Base-by-base conservation (phyloP, 305 asterid genomes). In the Rubia tinctorum region DNA sequence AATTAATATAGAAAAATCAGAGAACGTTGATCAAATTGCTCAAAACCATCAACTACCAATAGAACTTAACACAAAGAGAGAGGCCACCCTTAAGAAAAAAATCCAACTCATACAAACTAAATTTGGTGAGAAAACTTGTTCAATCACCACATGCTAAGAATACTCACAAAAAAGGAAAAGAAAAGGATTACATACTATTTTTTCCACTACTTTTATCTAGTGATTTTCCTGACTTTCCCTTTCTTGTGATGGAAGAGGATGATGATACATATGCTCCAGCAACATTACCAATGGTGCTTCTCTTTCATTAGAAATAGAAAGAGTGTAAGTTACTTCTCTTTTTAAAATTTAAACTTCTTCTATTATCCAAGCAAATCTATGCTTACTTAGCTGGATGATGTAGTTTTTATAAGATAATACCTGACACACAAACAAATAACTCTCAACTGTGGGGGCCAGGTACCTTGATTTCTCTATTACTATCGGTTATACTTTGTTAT, bases 171-270 rank as follows among this genome's bases (percentile, higher is more conserved):
- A n/a, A n/a, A n/a, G n/a, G n/a, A n/a, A n/a, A n/a, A n/a, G n/a
- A n/a, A n/a, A n/a, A n/a, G n/a, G n/a, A n/a, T n/a, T n/a, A n/a
- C n/a, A n/a, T n/a, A n/a, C n/a, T n/a, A n/a, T n/a, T n/a, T n/a
- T n/a, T n/a, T n/a, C n/a, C n/a, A n/a, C n/a, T n/a, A n/a, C n/a
- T n/a, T n/a, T n/a, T n/a, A n/a, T n/a, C n/a, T n/a, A n/a, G n/a
- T n/a, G n/a, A n/a, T n/a, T n/a, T n/a, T n/a, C n/a, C n/a, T n/a
- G n/a, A n/a, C n/a, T n/a, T n/a, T n/a, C n/a, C n/a, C n/a, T n/a
- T 92, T 81, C 90, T 90, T 75, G 98, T 92, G 80, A 90, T 90
- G 80, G 96, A 96, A 40, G 96, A 92, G 88, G 96, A 92, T 72
- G 98, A 90, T 74, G 96, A 92, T 82, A 85, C 91, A 15, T 92